A percentile compares a stretch with the other conserved stretches of the same genome.
Conservation (phyloP, 768 basidiomycete species). For the Tephrocybe sp. region DNA sequence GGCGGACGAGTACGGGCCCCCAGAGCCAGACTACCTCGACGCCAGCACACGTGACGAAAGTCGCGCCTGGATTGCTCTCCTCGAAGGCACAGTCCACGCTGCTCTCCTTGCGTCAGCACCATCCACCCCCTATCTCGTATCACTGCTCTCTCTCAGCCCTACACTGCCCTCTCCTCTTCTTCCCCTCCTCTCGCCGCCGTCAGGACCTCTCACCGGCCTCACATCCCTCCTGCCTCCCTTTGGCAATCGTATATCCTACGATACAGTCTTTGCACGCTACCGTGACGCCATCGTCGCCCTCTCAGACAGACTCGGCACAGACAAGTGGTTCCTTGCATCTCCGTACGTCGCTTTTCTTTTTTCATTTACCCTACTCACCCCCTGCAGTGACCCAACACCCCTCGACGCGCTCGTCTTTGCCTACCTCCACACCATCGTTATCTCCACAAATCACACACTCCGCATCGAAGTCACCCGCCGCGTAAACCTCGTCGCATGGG, state of each 20-base stretch:
- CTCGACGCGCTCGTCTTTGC: constrained; percentile 84
- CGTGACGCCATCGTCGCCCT: constrained; percentile 71
- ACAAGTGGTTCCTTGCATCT: constrained; percentile 83
- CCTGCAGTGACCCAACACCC: constrained; percentile 65
- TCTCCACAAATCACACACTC: constrained; percentile 38
- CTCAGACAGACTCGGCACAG: constrained; percentile 71
- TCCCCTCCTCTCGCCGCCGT: constrained; percentile 60
- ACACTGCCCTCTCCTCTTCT: constrained; percentile 37
- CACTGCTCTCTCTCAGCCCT: constrained; percentile 38
- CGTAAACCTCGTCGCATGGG: constrained; percentile 82
- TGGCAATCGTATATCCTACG: constrained; percentile 55
- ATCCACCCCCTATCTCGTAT: constrained; percentile 38
- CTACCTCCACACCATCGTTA: constrained; percentile 69
- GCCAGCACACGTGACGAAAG: constrained; percentile 67
- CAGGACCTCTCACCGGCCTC: constrained; percentile 71
- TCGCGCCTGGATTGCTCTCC: constrained; percentile 77
- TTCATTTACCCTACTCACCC: neutral
- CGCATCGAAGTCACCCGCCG: constrained; percentile 68
- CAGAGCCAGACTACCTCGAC: constrained; percentile 53
- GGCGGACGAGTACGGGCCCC: constrained; percentile 41
- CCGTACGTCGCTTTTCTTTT: constrained; percentile 36
- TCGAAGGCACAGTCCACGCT: constrained; percentile 77
- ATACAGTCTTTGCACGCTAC: constrained; percentile 57
- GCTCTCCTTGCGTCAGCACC: constrained; percentile 66
- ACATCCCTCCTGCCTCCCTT: constrained; percentile 59